Evolutionary conservation across 2,329 filamentous ascomycete species (phyloP).

Genomic region (Laburnicola sp.): DNA sequence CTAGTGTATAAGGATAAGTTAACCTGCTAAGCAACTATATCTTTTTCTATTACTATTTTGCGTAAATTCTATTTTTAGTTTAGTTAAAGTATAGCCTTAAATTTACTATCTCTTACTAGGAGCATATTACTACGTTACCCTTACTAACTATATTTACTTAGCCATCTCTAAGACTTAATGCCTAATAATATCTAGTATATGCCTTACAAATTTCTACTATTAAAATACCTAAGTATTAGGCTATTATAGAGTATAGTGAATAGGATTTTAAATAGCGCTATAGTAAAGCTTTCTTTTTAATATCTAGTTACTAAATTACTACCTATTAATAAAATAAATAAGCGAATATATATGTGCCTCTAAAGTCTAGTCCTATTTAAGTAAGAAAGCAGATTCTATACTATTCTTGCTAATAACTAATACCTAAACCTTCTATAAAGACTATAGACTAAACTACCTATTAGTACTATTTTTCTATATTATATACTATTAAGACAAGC

Average conservation of each 20-base stretch:
- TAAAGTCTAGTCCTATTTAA: slow-evolving; percentile 8
- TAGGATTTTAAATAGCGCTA: slow-evolving; percentile 5
- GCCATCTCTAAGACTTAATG: too few relatives aligned
- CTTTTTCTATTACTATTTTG: too few relatives aligned
- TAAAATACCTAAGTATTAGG: slow-evolving; percentile 12
- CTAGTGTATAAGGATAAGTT: too few relatives aligned
- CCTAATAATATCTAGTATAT: slow-evolving; percentile 9
- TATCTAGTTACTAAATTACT: slow-evolving; percentile 8
- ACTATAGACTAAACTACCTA: slow-evolving; percentile 2
- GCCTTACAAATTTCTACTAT: slow-evolving; percentile 9
- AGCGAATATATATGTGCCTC: slow-evolving; percentile 14
- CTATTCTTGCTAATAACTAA: slow-evolving; percentile 12
- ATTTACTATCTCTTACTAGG: too few relatives aligned
- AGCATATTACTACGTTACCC: too few relatives aligned
- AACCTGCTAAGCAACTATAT: too few relatives aligned
- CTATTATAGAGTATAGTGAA: slow-evolving; percentile 12
- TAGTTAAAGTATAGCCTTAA: too few relatives aligned
- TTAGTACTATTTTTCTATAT: slow-evolving; percentile 6
- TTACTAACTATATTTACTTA: too few relatives aligned
- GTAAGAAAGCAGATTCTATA: slow-evolving; percentile 15
- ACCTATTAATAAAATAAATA: slow-evolving; percentile 6
- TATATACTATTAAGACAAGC: slow-evolving; percentile 4
- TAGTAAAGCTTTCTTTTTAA: slow-evolving; percentile 15
- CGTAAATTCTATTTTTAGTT: too few relatives aligned
- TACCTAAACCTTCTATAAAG: slow-evolving; percentile 12